Evolutionary conservation across 352 stramenopile species (phyloP), one percentile per base, ranked within the genome.

Genomic region (Globisporangium perplexum): DNA sequence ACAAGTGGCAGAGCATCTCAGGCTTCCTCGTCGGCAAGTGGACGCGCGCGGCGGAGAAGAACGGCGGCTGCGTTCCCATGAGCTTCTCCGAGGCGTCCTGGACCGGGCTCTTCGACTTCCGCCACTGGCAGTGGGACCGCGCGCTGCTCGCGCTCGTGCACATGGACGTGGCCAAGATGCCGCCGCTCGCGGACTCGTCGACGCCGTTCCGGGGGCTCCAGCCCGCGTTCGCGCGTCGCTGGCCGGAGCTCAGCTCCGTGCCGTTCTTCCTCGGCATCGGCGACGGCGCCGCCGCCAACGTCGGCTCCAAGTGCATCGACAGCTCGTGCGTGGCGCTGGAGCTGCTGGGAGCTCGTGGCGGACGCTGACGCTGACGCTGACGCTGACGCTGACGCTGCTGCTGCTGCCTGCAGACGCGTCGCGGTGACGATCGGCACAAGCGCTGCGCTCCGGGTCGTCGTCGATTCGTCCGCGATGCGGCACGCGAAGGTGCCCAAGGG

Each of bases 51-150:
- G 60, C 36, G 28, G 50, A 53, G 36, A 58, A 59, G 39, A 50
- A 57, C 47, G 48, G 65, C 46, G 39, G 59, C 23, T 68, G 63
- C 33, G 33, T 95, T 35, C 84, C 89, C 23, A 93, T 98, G 47
- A 97, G 90, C 31, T 97, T 90, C 63, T 96, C 84, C 0, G 95
- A 98, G 70, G 95, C 93, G 4, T 97, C 87, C 43, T 98, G 95
- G 95, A 97, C 91, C 31, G 95, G 95, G 7, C 67, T 98, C 4
- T 65, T 98, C 11, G 88, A 98, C 53, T 95, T 98, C 64, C 72
- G 79, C 47, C 75, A 66, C 22, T 80, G 76, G 49, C 46, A 82
- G 41, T 98, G 93, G 87, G 81, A 98, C 59, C 56, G 74, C n/a
- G 71, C 65, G 28, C 62, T 93, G 38, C 69, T 97, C 31, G 68